Percentiles rank a stretch among this genome's conserved stretches.
Conservation (phyloP, 495 filamentous ascomycete genomes). For the Penicillium lagena region DNA sequence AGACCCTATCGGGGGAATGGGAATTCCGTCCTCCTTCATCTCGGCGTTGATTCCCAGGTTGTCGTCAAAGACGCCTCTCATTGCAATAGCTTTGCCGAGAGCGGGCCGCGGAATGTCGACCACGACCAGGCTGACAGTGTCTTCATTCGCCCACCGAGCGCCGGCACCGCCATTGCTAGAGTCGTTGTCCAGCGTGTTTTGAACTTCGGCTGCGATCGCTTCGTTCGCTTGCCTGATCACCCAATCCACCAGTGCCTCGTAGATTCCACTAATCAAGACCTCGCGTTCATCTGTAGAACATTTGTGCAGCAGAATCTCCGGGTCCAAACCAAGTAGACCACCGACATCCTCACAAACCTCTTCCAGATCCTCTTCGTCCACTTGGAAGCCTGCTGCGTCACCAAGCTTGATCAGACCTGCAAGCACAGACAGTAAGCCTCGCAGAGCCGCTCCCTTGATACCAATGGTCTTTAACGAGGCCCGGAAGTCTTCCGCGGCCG, state of each 20-base stretch:
- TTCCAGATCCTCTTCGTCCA: constrained; percentile 82
- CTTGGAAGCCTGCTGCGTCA: constrained; percentile 75
- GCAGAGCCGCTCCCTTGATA: constrained; percentile 76
- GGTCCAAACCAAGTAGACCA: constrained; percentile 77
- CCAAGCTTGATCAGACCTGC: constrained; percentile 87
- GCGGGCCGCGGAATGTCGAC: constrained; percentile 76
- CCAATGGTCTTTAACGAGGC: constrained; percentile 78
- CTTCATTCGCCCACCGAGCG: constrained; percentile 55
- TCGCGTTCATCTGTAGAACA: constrained; percentile 79
- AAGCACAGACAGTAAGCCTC: constrained; percentile 75
- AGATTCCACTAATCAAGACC: constrained; percentile 75
- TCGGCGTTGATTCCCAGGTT: constrained; percentile 86
- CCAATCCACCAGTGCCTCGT: constrained; percentile 95
- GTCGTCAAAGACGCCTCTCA: constrained; percentile 90
- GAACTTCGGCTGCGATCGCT: constrained; percentile 73
- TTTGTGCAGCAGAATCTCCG: constrained; percentile 71
- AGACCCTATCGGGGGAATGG: constrained; percentile 57
- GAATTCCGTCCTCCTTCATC: constrained; percentile 92
- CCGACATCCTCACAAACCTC: constrained; percentile 87
- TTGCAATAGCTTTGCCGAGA: constrained; percentile 75
- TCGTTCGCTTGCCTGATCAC: constrained; percentile 83
- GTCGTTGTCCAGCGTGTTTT: constrained; percentile 56
- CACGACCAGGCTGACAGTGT: constrained; percentile 84
- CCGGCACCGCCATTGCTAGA: constrained; percentile 51
- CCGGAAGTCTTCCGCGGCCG: constrained; percentile 88